phyloP scores from a whole-genome alignment of 768 basidiomycete species.

The Hirschioporus abietinus region DNA sequence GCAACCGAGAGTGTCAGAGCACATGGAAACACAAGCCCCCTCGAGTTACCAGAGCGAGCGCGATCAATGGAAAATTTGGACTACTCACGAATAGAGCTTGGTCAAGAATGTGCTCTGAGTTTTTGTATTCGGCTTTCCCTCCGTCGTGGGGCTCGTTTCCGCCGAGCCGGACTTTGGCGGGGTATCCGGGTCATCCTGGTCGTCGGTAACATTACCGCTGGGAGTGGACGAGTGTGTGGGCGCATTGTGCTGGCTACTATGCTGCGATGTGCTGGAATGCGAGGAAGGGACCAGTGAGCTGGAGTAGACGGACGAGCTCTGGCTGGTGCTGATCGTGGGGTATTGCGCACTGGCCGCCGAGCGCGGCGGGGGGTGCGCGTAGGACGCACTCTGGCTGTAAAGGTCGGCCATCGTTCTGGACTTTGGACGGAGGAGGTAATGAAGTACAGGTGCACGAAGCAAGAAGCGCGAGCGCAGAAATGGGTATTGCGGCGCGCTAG shows the following conservation, averaged over 20 bases:
- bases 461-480: not conserved
- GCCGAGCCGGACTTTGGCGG: constrained; percentile 38
- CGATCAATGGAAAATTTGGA: constrained; percentile 17
- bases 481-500: not conserved
- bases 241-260: constrained; percentile 15
- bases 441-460: not conserved
- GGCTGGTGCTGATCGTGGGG: not conserved
- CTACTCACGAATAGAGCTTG: constrained; percentile 85
- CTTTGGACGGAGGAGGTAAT: not conserved
- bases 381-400: not conserved
- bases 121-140: constrained; percentile 64
- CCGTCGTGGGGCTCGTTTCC: constrained; percentile 32
- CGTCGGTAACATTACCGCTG: not conserved
- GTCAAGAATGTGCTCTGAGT: constrained; percentile 95
- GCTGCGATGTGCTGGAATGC: constrained; percentile 6
- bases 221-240: not conserved
- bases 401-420: not conserved
- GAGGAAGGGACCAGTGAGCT: constrained; percentile 9
- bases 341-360: not conserved
- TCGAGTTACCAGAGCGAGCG: not conserved
- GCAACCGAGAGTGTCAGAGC: constrained; percentile 12
- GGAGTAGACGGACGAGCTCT: constrained; percentile 4
- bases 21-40: constrained; percentile 5
- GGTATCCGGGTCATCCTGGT: constrained; percentile 29
- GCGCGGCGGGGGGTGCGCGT: not conserved